Conservation (phyloP, 495 filamentous ascomycete genomes). For the Astrocystis sublimbata region DNA sequence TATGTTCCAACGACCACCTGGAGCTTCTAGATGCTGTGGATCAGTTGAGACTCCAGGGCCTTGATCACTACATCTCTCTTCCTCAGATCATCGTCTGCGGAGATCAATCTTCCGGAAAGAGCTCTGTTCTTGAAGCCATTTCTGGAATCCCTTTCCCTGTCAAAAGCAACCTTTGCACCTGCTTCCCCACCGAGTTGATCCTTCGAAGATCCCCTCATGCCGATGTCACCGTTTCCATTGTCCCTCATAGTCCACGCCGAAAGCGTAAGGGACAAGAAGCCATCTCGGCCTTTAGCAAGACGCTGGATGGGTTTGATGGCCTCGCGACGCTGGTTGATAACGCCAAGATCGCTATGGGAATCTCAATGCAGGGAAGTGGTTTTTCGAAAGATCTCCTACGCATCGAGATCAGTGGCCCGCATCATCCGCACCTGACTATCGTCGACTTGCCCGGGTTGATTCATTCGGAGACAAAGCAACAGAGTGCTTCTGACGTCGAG, state of each 20-base stretch:
- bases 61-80: constrained; percentile 56
- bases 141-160: constrained; percentile 61
- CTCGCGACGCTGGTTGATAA: constrained; percentile 46
- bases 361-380: constrained; percentile 35
- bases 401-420: constrained; percentile 54
- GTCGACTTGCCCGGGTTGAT: constrained; percentile 58
- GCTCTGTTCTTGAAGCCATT: constrained; percentile 69
- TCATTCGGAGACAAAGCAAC: constrained; percentile 46
- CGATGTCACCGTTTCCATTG: constrained; percentile 47
- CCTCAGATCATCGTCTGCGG: constrained; percentile 67
- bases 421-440: constrained; percentile 53
- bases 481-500: constrained; percentile 44
- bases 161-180: constrained; percentile 58
- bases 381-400: constrained; percentile 53
- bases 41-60: constrained; percentile 51
- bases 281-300: constrained; percentile 37
- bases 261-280: constrained; percentile 24
- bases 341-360: constrained; percentile 48
- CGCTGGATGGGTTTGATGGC: constrained; percentile 35
- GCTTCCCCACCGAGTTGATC: constrained; percentile 64
- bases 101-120: constrained; percentile 64
- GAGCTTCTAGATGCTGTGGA: constrained; percentile 58
- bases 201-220: constrained; percentile 41
- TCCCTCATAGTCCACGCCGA: constrained; percentile 30
- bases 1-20: constrained; percentile 40